Conservation (phyloP, 257 asterid species). For the Fraxinus americana region DNA sequence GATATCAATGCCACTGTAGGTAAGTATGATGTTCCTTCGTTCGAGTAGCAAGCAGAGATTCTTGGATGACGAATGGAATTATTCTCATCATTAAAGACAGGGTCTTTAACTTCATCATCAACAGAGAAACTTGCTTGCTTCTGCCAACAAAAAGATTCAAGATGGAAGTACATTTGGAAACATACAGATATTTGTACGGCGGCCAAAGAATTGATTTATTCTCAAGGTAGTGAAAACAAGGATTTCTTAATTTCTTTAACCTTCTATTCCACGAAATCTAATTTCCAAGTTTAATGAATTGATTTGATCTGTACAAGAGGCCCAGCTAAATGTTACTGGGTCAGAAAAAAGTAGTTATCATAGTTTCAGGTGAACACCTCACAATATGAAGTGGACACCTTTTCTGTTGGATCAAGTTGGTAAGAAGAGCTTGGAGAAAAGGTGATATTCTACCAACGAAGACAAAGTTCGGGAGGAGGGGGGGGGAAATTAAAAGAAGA, state of each 20-base stretch:
- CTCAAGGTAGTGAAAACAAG: neutral
- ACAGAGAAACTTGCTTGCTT: constrained; percentile 31
- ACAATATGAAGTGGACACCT: constrained; percentile 31
- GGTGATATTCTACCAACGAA: too few relatives aligned
- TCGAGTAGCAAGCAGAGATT: constrained; percentile 32
- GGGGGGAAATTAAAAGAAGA: too few relatives aligned
- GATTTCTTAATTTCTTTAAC: neutral
- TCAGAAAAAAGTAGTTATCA: neutral
- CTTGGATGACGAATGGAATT: constrained; percentile 30
- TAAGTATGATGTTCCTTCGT: constrained; percentile 27
- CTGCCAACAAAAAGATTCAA: constrained; percentile 44
- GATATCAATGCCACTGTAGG: constrained; percentile 37
- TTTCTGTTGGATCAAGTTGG: constrained; percentile 32
- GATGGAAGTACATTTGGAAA: constrained; percentile 23
- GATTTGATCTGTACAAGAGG: neutral
- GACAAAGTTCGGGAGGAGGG: too few relatives aligned
- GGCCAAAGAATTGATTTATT: neutral
- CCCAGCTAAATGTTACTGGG: neutral
- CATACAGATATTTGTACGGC: constrained; percentile 6
- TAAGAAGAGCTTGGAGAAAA: constrained; percentile 3
- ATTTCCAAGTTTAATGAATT: constrained; percentile 10
- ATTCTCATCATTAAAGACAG: constrained; percentile 46
- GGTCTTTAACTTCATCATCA: constrained; percentile 73
- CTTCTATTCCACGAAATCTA: constrained; percentile 11
- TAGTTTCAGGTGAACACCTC: constrained; percentile 39